These are phyloP conservation scores for Cladosporium colombiae DNA, from an alignment of 2,329 filamentous ascomycete species.

Conservation along the genomic window DNA sequence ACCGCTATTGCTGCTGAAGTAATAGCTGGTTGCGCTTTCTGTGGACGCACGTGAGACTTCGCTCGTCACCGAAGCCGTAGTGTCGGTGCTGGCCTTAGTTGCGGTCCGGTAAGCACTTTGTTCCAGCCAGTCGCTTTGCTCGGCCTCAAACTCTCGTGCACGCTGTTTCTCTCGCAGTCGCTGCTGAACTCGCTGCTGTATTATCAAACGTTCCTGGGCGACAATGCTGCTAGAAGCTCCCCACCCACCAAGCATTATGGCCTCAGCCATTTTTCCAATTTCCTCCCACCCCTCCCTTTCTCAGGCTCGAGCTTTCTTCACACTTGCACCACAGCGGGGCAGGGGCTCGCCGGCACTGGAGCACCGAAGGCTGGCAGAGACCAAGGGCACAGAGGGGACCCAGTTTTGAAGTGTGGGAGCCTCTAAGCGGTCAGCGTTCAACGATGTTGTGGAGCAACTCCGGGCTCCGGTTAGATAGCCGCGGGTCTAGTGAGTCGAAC, in stretches of 20 bases:
- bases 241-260: neutral
- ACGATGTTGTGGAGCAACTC: neutral
- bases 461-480: constrained; percentile 2
- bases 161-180: constrained; percentile 14
- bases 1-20: constrained; percentile 18
- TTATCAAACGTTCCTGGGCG: constrained; percentile 9
- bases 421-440: neutral
- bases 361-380: neutral
- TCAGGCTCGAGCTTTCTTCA: constrained; percentile 7
- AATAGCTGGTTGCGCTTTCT: constrained; percentile 18
- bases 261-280: constrained; percentile 12
- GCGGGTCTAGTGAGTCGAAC: constrained; percentile 2
- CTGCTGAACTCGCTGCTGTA: constrained; percentile 10
- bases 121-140: constrained; percentile 18
- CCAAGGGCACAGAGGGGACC: neutral
- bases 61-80: neutral
- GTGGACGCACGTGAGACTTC: constrained; percentile 12
- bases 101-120: constrained; percentile 1
- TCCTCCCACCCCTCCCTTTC: constrained; percentile 2
- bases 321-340: neutral
- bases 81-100: neutral
- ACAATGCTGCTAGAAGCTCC: constrained; percentile 1
- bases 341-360: neutral
- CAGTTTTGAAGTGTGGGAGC: neutral
- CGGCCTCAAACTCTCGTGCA: constrained; percentile 3